A percentile compares a stretch with the other conserved stretches of the same genome.
These are phyloP conservation scores for Lepidium sativum DNA, from an alignment of 345 rosid genomes.

Conservation along the genomic window DNA sequence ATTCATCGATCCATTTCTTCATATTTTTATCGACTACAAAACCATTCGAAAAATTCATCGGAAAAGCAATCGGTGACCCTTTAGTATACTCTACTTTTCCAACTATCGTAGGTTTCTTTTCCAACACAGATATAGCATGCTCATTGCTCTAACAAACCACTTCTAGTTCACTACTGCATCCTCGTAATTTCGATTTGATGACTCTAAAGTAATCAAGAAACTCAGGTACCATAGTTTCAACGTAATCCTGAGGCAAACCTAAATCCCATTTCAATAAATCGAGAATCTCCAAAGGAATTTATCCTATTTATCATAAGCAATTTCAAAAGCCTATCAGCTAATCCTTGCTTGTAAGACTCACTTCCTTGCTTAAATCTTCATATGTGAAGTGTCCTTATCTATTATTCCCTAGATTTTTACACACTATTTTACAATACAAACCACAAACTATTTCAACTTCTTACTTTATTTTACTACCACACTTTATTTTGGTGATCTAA, in stretches of 20 bases:
- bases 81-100: slow-evolving; percentile 29
- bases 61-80: slow-evolving; percentile 45
- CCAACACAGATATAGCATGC: slow-evolving; percentile 49
- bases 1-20: slow-evolving; percentile 65
- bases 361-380: too few species aligned
- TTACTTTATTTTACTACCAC: too few species aligned
- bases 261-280: slow-evolving; percentile 70
- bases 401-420: too few species aligned
- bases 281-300: slow-evolving; percentile 48
- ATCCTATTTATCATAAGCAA: slow-evolving; percentile 64
- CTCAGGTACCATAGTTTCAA: slow-evolving; percentile 45
- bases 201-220: slow-evolving; percentile 81
- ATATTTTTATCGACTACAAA: slow-evolving; percentile 66
- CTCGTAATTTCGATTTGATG: slow-evolving; percentile 11
- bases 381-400: too few species aligned
- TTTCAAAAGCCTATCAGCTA: slow-evolving; percentile 66
- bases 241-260: slow-evolving; percentile 66
- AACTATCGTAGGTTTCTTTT: slow-evolving; percentile 36
- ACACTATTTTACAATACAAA: too few species aligned
- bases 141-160: slow-evolving; percentile 79
- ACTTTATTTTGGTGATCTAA: too few species aligned
- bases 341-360: slow-evolving; percentile 45
- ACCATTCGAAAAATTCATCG: slow-evolving; percentile 50
- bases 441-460: too few species aligned
- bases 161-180: slow-evolving; percentile 39